Conservation (phyloP, 169 alveolate species). For the Miamiensis avidus region DNA sequence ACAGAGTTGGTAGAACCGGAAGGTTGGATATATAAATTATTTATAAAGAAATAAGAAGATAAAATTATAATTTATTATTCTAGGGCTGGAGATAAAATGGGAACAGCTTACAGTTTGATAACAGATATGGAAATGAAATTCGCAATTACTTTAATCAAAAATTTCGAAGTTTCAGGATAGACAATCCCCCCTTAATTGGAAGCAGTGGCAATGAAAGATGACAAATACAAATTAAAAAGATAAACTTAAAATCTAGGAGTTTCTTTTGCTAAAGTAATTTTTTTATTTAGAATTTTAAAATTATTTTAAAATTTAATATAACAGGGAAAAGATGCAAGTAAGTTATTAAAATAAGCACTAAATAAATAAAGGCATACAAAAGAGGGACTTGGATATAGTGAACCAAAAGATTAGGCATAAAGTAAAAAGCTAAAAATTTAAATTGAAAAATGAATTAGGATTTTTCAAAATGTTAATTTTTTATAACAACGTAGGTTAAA, state of each 20-base stretch:
- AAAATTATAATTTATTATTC: background rate
- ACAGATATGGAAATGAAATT: slow-evolving; percentile 36
- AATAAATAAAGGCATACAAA: slow-evolving; percentile 36
- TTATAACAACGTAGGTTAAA: too few relatives aligned
- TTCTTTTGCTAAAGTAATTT: slow-evolving; percentile 31
- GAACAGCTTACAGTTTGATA: slow-evolving; percentile 56
- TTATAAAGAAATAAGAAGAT: background rate
- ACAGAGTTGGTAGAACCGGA: slow-evolving; percentile 83
- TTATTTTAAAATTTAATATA: too few relatives aligned
- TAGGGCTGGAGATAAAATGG: slow-evolving; percentile 46
- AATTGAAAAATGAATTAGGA: too few relatives aligned
- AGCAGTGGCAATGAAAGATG: slow-evolving; percentile 52
- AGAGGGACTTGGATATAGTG: slow-evolving; percentile 35
- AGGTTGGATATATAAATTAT: slow-evolving; percentile 56
- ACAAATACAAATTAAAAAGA: slow-evolving; percentile 29
- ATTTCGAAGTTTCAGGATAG: slow-evolving; percentile 47
- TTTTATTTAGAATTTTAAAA: too few relatives aligned
- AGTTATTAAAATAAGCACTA: slow-evolving; percentile 31
- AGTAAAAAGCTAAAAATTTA: slow-evolving; percentile 5
- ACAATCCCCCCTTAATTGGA: slow-evolving; percentile 47
- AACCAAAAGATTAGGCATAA: slow-evolving; percentile 16
- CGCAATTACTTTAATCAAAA: slow-evolving; percentile 49
- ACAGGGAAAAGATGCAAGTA: slow-evolving; percentile 47
- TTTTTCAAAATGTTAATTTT: too few relatives aligned
- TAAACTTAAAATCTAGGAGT: slow-evolving; percentile 26